Evolutionary conservation across 306 rosid genomes (phyloP).

Genomic region (Quercus engelmannii): DNA sequence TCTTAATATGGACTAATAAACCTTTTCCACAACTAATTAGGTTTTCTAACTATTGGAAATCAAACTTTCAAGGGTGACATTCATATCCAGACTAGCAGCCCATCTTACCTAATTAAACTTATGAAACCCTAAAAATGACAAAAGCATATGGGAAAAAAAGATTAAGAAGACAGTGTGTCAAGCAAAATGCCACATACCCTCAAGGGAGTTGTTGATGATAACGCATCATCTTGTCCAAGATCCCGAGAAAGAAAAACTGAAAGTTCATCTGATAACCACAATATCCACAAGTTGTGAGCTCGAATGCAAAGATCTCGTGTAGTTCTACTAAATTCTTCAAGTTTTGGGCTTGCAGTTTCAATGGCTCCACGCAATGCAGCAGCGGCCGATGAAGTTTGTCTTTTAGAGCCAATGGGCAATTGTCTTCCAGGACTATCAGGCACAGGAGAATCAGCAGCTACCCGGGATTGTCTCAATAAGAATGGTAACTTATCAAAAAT

Average conservation of each 20-base stretch:
- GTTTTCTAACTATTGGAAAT: no score
- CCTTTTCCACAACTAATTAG: neutral
- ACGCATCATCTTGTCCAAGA: constrained; percentile 73
- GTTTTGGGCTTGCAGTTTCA: constrained; percentile 74
- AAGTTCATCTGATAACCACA: constrained; percentile 82
- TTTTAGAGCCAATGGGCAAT: constrained; percentile 35
- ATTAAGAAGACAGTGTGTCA: constrained; percentile 2
- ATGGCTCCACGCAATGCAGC: constrained; percentile 76
- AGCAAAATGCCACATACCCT: constrained; percentile 56
- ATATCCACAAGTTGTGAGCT: constrained; percentile 87
- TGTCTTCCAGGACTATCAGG: constrained; percentile 55
- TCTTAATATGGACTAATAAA: neutral
- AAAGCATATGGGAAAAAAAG: neutral
- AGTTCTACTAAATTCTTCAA: constrained; percentile 64
- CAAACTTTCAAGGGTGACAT: no score
- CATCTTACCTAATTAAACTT: neutral
- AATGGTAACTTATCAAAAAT: constrained; percentile 58
- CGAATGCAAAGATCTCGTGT: constrained; percentile 78
- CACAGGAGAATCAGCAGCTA: constrained; percentile 50
- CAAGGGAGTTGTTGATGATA: constrained; percentile 71
- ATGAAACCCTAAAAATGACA: neutral
- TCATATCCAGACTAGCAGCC: neutral
- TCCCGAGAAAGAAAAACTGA: constrained; percentile 56
- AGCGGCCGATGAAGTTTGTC: constrained; percentile 58
- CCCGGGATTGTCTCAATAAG: constrained; percentile 58